Conservation (phyloP, 305 asterid species). For the Solanum chacoense region DNA sequence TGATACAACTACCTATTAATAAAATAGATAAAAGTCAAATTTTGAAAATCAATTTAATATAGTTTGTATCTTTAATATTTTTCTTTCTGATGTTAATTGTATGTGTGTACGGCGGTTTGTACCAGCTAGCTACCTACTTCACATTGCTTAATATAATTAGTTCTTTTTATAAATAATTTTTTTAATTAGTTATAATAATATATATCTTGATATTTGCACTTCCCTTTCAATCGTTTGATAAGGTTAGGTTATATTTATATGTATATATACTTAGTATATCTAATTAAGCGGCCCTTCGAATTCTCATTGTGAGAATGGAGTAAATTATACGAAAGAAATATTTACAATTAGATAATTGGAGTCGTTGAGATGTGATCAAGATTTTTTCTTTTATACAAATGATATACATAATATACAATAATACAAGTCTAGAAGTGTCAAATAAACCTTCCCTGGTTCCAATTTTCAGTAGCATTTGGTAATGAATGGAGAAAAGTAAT, state of each 20-base stretch:
- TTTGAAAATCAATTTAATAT: background rate
- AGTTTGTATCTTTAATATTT: background rate
- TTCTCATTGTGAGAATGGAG: background rate
- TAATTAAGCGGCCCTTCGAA: background rate
- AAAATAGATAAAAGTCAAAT: background rate
- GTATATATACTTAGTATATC: background rate
- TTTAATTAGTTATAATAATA: background rate
- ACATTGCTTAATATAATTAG: background rate
- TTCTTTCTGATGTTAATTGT: background rate
- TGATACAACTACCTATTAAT: background rate
- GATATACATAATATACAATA: background rate
- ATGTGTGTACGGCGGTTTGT: background rate
- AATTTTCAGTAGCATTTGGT: background rate
- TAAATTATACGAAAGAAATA: background rate
- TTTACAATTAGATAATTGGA: background rate
- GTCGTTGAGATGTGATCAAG: background rate
- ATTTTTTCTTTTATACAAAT: background rate
- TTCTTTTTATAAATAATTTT: background rate
- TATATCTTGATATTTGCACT: background rate
- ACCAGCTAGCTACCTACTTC: background rate
- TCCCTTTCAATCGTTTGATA: background rate
- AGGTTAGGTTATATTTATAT: background rate
- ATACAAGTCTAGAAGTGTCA: background rate
- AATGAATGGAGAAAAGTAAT: background rate
- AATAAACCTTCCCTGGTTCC: background rate